phyloP scores from a whole-genome alignment of 768 basidiomycete species.

The Trametes cubensis region DNA sequence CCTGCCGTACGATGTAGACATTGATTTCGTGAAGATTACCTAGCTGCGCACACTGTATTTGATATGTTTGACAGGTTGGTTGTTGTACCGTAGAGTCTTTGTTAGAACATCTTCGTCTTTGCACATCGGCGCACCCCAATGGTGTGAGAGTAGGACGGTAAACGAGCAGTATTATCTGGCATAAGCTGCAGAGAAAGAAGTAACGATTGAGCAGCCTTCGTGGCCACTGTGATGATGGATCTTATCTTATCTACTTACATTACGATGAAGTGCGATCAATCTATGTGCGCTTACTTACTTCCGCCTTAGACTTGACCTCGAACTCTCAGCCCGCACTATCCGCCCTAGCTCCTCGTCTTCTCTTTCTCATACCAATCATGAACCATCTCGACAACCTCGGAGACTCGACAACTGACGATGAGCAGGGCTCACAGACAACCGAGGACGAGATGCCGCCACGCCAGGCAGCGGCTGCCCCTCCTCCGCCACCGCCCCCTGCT shows the following conservation, averaged over 20 bases:
- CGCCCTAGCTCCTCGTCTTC: too few relatives aligned
- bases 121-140: too few relatives aligned
- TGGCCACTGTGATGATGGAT: neutral
- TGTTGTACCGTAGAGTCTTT: too few relatives aligned
- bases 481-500: constrained; percentile 39
- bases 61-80: too few relatives aligned
- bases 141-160: too few relatives aligned
- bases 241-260: neutral
- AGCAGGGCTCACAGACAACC: constrained; percentile 80
- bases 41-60: neutral
- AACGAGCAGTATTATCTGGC: too few relatives aligned
- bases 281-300: neutral
- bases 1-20: constrained; percentile 38
- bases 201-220: too few relatives aligned
- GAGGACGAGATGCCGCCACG: constrained; percentile 80
- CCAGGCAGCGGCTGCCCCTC: constrained; percentile 45
- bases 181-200: too few relatives aligned
- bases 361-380: constrained; percentile 5
- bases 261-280: neutral
- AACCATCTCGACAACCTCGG: constrained; percentile 34
- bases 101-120: too few relatives aligned
- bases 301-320: neutral
- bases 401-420: constrained; percentile 52
- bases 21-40: constrained; percentile 29
- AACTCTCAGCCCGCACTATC: neutral